phyloP scores from a whole-genome alignment of 2,329 filamentous ascomycete species.

The Xenosphaeropsis pyriputrescens region DNA sequence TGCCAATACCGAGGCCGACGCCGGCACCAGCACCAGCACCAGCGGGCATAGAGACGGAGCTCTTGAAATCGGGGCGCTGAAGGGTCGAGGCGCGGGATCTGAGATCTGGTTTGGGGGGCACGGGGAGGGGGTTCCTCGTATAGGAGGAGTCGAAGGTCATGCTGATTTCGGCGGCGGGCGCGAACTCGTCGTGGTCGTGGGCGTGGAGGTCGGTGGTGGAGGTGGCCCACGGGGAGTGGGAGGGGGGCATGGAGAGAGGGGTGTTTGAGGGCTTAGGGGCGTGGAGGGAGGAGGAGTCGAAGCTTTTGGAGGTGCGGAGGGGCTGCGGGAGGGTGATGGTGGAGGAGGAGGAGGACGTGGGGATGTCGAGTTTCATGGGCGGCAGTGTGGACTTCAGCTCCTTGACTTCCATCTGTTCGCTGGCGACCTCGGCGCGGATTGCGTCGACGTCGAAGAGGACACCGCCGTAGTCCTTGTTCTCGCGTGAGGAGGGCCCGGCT shows the following conservation, averaged over 20 bases:
- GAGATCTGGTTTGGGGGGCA: slow-evolving; percentile 2
- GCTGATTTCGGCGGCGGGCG: slow-evolving; percentile 28
- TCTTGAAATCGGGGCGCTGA: slow-evolving; percentile 24
- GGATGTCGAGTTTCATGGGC: slow-evolving; percentile 67
- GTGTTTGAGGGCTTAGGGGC: slow-evolving; percentile 5
- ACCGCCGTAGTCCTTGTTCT: slow-evolving; percentile 18
- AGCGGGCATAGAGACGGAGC: slow-evolving; percentile 34
- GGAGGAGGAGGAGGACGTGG: slow-evolving; percentile 5
- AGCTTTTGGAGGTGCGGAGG: slow-evolving; percentile 31
- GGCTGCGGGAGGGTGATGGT: slow-evolving; percentile 7
- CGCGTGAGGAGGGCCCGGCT: slow-evolving; percentile 5
- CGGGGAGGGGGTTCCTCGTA: slow-evolving; percentile 19
- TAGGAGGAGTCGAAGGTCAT: slow-evolving; percentile 62
- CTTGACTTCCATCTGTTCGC: slow-evolving; percentile 41
- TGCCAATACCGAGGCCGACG: slow-evolving; percentile 1
- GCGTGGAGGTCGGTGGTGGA: slow-evolving; percentile 3
- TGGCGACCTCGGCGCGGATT: slow-evolving; percentile 70
- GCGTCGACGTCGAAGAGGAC: slow-evolving; percentile 94
- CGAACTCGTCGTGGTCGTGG: slow-evolving; percentile 22
- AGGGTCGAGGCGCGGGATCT: slow-evolving; percentile 5
- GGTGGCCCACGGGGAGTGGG: slow-evolving; percentile 1
- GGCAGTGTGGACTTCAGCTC: slow-evolving; percentile 82
- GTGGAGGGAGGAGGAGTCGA: slow-evolving; percentile 21
- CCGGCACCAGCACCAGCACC: slow-evolving; percentile 16
- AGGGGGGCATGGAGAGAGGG: slow-evolving; percentile 6